Percentiles rank a stretch among this genome's conserved stretches.
Evolutionary conservation across 768 basidiomycete genomes (phyloP).

Genomic region (Phlebiopsis flavidoalba): DNA sequence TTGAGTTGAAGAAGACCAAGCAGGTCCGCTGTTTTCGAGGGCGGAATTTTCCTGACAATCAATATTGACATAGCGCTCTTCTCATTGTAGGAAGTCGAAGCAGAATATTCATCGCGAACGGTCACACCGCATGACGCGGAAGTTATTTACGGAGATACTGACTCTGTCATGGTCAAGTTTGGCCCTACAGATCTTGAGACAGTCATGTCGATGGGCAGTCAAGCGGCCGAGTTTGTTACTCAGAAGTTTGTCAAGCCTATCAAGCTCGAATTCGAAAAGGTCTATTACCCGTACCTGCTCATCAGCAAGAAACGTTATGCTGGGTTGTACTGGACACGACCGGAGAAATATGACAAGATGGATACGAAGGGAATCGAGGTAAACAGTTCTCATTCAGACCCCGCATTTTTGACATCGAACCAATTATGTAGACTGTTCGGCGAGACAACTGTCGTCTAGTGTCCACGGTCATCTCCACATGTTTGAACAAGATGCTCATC

Average conservation of each 20-base stretch:
- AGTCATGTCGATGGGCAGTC: slow-evolving; percentile 83
- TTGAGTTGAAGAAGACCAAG: slow-evolving; percentile 95
- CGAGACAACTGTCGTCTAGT: slow-evolving; percentile 98
- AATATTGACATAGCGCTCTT: not conserved
- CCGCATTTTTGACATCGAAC: not conserved
- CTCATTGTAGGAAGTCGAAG: slow-evolving; percentile 79
- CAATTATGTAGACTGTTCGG: slow-evolving; percentile 73
- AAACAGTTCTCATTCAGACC: not conserved
- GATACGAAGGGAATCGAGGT: slow-evolving; percentile 99
- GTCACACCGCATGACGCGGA: slow-evolving; percentile 82
- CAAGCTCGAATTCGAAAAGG: slow-evolving; percentile 99
- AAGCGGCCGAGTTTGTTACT: slow-evolving; percentile 91
- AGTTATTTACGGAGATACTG: slow-evolving; percentile 98
- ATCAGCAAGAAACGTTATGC: slow-evolving; percentile 99
- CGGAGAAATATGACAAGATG: slow-evolving; percentile 98
- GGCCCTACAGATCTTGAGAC: slow-evolving; percentile 81
- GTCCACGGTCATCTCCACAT: slow-evolving; percentile 96
- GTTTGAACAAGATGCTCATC: slow-evolving; percentile 96
- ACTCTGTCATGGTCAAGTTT: slow-evolving; percentile 98
- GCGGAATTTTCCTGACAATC: not conserved
- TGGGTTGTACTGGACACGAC: slow-evolving; percentile 94
- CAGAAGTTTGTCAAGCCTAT: slow-evolving; percentile 90
- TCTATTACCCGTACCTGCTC: slow-evolving; percentile 96
- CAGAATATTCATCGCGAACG: slow-evolving; percentile 82
- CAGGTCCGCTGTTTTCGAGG: slow-evolving; percentile 38